These are phyloP conservation scores for Hypholoma sublateritium DNA, from an alignment of 768 basidiomycete genomes.

Conservation along the genomic window DNA sequence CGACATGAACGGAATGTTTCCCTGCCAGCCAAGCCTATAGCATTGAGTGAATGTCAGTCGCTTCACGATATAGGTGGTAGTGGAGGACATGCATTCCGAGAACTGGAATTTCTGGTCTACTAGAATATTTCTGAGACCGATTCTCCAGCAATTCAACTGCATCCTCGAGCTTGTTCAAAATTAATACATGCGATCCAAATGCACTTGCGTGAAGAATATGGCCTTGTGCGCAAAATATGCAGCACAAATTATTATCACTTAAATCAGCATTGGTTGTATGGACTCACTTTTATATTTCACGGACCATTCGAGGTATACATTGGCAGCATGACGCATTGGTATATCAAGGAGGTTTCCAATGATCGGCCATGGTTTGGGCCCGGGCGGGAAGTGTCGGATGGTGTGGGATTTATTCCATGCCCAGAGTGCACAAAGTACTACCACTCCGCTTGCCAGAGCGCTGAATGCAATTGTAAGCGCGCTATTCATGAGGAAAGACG, in stretches of 20 bases:
- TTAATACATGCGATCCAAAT: not conserved
- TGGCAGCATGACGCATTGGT: not conserved
- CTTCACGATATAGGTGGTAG: not conserved
- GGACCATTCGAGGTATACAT: not conserved
- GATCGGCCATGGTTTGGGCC: not conserved
- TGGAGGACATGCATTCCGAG: not conserved
- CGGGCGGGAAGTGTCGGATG: not conserved
- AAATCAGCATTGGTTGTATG: not conserved
- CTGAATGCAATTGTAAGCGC: too few relatives aligned
- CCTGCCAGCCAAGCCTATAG: constrained; percentile 31
- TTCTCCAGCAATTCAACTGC: not conserved
- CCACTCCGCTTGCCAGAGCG: too few relatives aligned
- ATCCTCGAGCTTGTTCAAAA: not conserved
- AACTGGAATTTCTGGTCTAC: not conserved
- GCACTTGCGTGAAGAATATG: not conserved
- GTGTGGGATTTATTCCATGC: not conserved
- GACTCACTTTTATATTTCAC: not conserved
- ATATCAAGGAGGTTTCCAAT: constrained; percentile 2
- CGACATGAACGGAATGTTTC: constrained; percentile 30
- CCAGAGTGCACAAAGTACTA: too few relatives aligned
- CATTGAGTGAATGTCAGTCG: not conserved
- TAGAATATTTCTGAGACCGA: not conserved
- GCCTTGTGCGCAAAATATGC: not conserved
- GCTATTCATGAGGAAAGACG: too few relatives aligned
- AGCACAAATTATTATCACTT: not conserved